Evolutionary conservation across 2,329 filamentous ascomycete species (phyloP).

Genomic region (Hypoxylon sp.): DNA sequence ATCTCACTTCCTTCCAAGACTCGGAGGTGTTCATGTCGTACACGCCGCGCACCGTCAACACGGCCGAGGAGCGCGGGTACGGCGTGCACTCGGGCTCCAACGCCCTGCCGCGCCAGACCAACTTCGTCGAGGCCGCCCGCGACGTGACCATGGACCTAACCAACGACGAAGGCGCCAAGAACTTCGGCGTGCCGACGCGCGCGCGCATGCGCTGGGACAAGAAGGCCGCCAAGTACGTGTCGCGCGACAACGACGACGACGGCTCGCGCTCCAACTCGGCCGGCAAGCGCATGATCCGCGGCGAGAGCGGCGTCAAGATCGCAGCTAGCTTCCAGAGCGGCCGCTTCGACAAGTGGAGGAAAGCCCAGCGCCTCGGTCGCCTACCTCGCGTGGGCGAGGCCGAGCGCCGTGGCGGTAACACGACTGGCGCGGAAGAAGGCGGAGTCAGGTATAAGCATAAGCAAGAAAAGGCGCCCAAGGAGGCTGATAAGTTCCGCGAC

Average conservation of each 20-base stretch:
- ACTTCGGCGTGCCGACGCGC: conserved; percentile 82
- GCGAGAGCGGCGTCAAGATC: conserved; percentile 96
- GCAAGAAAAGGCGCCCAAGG: conserved; percentile 88
- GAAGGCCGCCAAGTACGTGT: conserved; percentile 95
- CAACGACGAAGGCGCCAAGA: conserved; percentile 86
- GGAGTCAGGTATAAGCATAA: conserved; percentile 85
- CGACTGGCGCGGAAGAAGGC: conserved; percentile 52
- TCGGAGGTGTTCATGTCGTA: conserved; percentile 97
- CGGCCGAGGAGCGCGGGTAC: conserved; percentile 92
- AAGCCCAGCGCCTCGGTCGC: conserved; percentile 83
- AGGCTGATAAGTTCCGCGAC: conserved; percentile 91
- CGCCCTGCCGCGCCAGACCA: conserved; percentile 65
- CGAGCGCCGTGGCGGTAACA: conserved; percentile 68
- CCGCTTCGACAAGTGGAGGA: conserved; percentile 93
- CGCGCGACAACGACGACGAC: conserved; percentile 93
- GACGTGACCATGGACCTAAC: conserved; percentile 91
- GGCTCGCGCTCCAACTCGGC: conserved; percentile 74
- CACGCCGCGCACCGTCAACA: conserved; percentile 83
- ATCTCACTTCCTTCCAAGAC: conserved; percentile 79
- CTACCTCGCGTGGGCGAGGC: conserved; percentile 87
- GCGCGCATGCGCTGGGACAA: conserved; percentile 94
- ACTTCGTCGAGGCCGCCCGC: conserved; percentile 90
- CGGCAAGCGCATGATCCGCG: conserved; percentile 79
- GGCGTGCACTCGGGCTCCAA: conserved; percentile 83
- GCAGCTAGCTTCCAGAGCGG: conserved; percentile 93